Evolutionary conservation across 257 asterid species (phyloP).

Genomic region (Thymus quinquecostatus): DNA sequence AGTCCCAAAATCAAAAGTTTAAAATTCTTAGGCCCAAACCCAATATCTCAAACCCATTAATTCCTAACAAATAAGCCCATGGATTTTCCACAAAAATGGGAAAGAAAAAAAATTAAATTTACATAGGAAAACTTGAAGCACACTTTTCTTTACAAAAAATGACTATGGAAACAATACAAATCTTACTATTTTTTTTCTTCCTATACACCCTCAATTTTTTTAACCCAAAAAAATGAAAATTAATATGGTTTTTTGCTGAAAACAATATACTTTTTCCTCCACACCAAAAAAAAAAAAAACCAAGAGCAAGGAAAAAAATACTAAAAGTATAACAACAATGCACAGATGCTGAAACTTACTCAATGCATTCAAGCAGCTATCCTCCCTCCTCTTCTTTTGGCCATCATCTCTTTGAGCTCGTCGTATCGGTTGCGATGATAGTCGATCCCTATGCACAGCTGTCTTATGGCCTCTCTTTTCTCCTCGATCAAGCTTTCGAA

Average conservation of each 20-base stretch:
- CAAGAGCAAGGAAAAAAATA: conserved; percentile 16
- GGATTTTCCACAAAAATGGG: too few species aligned
- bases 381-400: conserved; percentile 54
- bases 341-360: conserved; percentile 12
- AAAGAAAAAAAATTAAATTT: too few species aligned
- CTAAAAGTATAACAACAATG: conserved; percentile 25
- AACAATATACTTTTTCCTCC: conserved; percentile 8
- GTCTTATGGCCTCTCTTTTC: conserved; percentile 84
- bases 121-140: too few species aligned
- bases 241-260: background rate
- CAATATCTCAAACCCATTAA: too few species aligned
- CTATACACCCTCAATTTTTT: conserved; percentile 31
- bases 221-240: conserved; percentile 21
- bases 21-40: too few species aligned
- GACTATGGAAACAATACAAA: conserved; percentile 27
- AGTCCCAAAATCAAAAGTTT: too few species aligned
- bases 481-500: conserved; percentile 64
- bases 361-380: conserved; percentile 31
- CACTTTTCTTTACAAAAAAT: background rate
- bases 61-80: too few species aligned
- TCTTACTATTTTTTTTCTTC: background rate
- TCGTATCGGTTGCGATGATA: conserved; percentile 73
- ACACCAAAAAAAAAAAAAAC: background rate
- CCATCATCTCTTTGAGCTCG: conserved; percentile 57
- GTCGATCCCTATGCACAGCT: conserved; percentile 76